Evolutionary conservation across 176 grass and related monocot genomes (phyloP), one percentile per base, ranked within the genome.

Genomic region (Metroxylon sagu): DNA sequence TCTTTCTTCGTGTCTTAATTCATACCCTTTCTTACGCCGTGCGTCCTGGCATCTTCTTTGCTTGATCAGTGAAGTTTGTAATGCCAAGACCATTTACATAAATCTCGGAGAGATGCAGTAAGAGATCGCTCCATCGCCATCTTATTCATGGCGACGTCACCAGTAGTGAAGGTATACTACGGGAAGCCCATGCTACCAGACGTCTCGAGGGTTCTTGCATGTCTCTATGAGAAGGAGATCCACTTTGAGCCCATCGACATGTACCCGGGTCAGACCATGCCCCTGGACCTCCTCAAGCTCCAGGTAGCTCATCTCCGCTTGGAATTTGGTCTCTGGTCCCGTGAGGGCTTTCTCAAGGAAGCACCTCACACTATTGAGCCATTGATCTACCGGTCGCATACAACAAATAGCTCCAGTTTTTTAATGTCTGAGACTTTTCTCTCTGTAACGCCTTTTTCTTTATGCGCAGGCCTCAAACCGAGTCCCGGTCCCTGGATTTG

Each of bases 21-120:
- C 53, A 25, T 69, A 16, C 15, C 25, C 19, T n/a, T 25, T 29
- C 28, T 59, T 6, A 28, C 19, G 26, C 56, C 59, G 77, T 87
- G 65, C 64, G 77, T 87, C 69, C 64, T 73, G 68, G 86, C 83
- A 95, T 89, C 86, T 84, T 71, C 86, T 86, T 95, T 95, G 83
- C 90, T 90, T 95, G 68, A 54, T 70, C 23, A 7, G 18, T 50
- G 56, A 67, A 25, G 35, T 16, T 48, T 50, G 19, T 18, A 49
- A 49, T 26, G 25, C 16, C 16, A 28, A 26, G 16, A 2, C 8
- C 16, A 59, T 29, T 16, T 16, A 29, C 8, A 25, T 14, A 63
- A n/a, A 48, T 4, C 35, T 6, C 35, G 10, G 8, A 43, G 35
- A 43, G 35, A 43, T n/a, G 10, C 35, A 14, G 35, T 43, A 43